A percentile compares a stretch with the other conserved stretches of the same genome.
phyloP scores from a whole-genome alignment of 2,329 filamentous ascomycete species.

The Pleomassaria siparia region DNA sequence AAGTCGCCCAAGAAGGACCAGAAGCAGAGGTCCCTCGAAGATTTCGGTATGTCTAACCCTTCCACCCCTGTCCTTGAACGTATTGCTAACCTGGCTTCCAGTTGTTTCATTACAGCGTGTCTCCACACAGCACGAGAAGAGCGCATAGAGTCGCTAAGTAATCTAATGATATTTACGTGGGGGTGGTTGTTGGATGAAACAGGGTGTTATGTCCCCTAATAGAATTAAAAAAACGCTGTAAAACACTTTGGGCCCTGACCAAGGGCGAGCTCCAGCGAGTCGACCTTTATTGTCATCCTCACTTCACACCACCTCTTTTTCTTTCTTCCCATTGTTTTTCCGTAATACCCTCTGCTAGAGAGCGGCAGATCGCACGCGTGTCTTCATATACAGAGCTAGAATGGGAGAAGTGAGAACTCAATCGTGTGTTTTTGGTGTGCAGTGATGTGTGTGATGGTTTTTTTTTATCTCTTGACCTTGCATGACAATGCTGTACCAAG shows the following conservation, averaged over 20 bases:
- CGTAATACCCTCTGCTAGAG: constrained; percentile 11
- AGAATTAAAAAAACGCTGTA: constrained; percentile 12
- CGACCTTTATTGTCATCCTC: constrained; percentile 3
- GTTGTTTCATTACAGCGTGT: constrained; percentile 88
- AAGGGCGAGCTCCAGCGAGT: neutral
- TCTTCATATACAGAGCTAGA: constrained; percentile 13
- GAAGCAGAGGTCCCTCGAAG: constrained; percentile 83
- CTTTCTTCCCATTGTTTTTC: constrained; percentile 10
- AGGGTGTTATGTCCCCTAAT: constrained; percentile 9
- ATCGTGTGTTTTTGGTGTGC: neutral
- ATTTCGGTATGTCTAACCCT: constrained; percentile 69
- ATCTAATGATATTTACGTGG: constrained; percentile 20
- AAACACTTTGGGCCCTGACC: constrained; percentile 5
- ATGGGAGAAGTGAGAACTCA: constrained; percentile 10
- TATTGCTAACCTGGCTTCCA: constrained; percentile 56
- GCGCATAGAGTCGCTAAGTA: constrained; percentile 56
- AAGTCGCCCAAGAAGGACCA: constrained; percentile 79
- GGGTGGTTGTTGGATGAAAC: constrained; percentile 4
- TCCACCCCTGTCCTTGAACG: constrained; percentile 1
- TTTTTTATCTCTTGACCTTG: neutral
- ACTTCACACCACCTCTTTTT: constrained; percentile 13
- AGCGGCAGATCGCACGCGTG: constrained; percentile 7
- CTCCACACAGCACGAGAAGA: constrained; percentile 90
- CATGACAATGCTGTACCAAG: neutral
- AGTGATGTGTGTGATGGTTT: constrained; percentile 4